Evolutionary conservation across 345 rosid genomes (phyloP).

Genomic region (Lepidium didymum): DNA sequence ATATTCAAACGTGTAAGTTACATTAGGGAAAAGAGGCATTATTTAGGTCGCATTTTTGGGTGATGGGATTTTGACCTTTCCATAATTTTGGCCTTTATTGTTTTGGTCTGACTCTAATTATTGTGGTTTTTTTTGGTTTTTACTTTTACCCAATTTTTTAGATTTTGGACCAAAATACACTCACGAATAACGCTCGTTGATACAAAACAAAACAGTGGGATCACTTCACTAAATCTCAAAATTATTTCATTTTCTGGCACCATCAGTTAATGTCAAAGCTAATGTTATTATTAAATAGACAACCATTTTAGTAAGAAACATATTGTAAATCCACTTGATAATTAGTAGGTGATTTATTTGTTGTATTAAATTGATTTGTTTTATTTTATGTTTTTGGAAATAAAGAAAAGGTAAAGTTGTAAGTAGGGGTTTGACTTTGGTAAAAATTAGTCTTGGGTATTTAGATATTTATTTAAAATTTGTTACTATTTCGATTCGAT

Average conservation of each 20-base stretch:
- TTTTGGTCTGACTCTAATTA: slow-evolving; percentile 5
- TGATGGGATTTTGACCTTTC: slow-evolving; percentile 26
- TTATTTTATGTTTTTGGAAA: background rate
- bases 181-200: background rate
- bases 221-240: background rate
- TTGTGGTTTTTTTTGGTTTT: background rate
- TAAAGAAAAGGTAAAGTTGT: background rate
- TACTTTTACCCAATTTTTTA: background rate
- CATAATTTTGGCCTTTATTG: background rate
- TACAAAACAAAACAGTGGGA: background rate
- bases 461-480: too few relatives aligned
- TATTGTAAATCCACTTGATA: background rate
- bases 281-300: background rate
- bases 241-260: background rate
- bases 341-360: background rate
- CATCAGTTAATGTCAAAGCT: background rate
- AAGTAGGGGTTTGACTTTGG: slow-evolving; percentile 19
- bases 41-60: background rate
- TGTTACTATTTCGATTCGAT: too few relatives aligned
- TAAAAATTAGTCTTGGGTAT: too few relatives aligned
- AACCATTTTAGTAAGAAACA: background rate
- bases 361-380: background rate
- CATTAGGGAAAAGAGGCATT: background rate
- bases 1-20: background rate
- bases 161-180: background rate